Evolutionary conservation across 441 rosid species (phyloP).

Genomic region (Breynia disticha): DNA sequence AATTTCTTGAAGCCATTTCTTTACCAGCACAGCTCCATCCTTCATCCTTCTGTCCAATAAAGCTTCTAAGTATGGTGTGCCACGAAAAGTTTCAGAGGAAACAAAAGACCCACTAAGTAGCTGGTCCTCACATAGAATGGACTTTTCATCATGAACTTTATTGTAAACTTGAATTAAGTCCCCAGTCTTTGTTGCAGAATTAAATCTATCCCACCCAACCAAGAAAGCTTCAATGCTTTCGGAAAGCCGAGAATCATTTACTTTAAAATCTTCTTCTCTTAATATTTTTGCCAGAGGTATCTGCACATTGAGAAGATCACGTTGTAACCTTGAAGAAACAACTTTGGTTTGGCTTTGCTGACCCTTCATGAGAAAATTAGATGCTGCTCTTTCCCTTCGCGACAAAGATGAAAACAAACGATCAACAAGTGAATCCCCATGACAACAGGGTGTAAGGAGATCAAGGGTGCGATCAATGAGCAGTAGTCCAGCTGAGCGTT

Average conservation of each 20-base stretch:
- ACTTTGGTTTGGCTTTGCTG: conserved; percentile 44
- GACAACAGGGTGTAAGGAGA: conserved; percentile 89
- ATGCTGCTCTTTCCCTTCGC: conserved; percentile 47
- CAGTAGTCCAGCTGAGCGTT: conserved; percentile 77
- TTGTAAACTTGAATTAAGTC: conserved; percentile 27
- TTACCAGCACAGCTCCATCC: conserved; percentile 74
- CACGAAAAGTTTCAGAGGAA: conserved; percentile 60
- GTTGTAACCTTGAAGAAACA: conserved; percentile 37
- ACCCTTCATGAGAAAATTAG: conserved; percentile 27
- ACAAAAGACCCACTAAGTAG: conserved; percentile 61
- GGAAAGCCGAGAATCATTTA: conserved; percentile 32
- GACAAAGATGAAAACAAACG: conserved; percentile 72
- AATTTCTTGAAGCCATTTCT: conserved; percentile 89
- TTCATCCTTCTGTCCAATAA: conserved; percentile 73
- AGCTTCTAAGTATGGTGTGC: conserved; percentile 81
- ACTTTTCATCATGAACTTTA: conserved; percentile 24
- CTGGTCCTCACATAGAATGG: conserved; percentile 26
- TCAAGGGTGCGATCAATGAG: conserved; percentile 88
- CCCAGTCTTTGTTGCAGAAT: conserved; percentile 22
- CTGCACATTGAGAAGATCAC: conserved; percentile 62
- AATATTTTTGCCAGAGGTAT: conserved; percentile 63
- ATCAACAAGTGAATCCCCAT: conserved; percentile 82
- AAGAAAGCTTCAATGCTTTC: conserved; percentile 55
- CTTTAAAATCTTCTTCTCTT: conserved; percentile 37
- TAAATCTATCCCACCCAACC: conserved; percentile 56